phyloP scores from a whole-genome alignment of 257 asterid species.

The Ligustrum vulgare region DNA sequence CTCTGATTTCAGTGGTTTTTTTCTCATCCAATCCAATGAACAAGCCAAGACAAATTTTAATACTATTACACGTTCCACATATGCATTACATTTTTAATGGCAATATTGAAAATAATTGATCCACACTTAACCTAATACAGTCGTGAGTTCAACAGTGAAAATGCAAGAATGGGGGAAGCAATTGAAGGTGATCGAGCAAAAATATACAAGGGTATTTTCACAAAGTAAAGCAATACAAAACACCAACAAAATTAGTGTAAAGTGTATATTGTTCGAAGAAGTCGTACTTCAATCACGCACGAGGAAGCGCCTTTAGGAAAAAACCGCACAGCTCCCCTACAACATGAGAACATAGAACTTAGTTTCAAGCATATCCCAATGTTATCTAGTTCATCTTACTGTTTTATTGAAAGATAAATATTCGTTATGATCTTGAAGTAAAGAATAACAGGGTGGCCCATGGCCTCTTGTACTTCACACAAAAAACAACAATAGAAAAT shows the following conservation, averaged over 20 bases:
- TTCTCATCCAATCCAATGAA: neutral
- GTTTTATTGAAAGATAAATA: conserved; percentile 11
- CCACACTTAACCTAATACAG: neutral
- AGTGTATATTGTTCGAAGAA: conserved; percentile 24
- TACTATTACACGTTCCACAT: neutral
- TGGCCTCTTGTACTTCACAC: neutral
- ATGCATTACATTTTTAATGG: neutral
- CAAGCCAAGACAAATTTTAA: neutral
- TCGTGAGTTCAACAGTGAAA: neutral
- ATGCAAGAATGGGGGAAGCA: conserved; percentile 3
- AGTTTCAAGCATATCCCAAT: conserved; percentile 18
- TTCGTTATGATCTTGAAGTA: conserved; percentile 4
- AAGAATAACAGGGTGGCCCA: neutral
- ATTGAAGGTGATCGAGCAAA: neutral
- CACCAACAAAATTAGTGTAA: neutral
- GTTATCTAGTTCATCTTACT: neutral
- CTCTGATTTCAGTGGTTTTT: neutral
- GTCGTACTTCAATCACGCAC: conserved; percentile 71
- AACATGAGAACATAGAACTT: conserved; percentile 21
- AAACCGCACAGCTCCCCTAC: conserved; percentile 97
- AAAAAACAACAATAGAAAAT: neutral
- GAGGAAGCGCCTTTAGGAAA: conserved; percentile 78
- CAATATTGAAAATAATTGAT: neutral
- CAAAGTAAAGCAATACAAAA: neutral
- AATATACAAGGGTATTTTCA: neutral